Evolutionary conservation across 2,329 filamentous ascomycete species (phyloP), one percentile per base, ranked within the genome.

Genomic region (Acrodontium crateriforme): DNA sequence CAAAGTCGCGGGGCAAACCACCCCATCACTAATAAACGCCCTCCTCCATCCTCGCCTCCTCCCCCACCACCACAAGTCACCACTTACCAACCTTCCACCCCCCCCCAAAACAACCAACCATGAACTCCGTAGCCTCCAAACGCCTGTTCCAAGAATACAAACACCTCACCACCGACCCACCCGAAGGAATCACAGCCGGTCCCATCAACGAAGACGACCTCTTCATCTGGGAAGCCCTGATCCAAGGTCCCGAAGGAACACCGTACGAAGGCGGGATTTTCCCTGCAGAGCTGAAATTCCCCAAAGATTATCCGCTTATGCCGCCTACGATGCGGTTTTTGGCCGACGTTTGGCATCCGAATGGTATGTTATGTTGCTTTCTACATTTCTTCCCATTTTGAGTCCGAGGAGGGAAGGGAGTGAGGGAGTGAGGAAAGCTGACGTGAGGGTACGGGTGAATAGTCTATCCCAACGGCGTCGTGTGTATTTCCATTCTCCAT

Each of bases 401-500:
- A 9, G 19, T 16, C 4, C 5, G 2, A 18, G 16, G 13, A 12
- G 11, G 12, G 19, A 18, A 13, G 16, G n/a, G 18, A 12, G 6
- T 15, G 16, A n/a, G 16, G n/a, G 16, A 9, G 18, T n/a, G 10
- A n/a, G 24, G n/a, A 4, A n/a, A n/a, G 20, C 20, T 22, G 8
- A 22, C 27, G n/a, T 9, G 18, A 7, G 11, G 10, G 18, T 18
- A 15, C 19, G 21, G 19, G 16, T 10, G 9, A 15, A 27, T 24
- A 93, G 85, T 95, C 28, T 95, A 95, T 54, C 71, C 78, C 10
- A 87, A 78, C 52, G 87, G 87, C 39, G 71, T 87, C 11, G 89
- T 95, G 45, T 95, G 87, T 62, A 95, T 95, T 49, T 92, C 82
- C n/a, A 95, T 95, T 60, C 74, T 95, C 2, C 87, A 95, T 57